These are phyloP conservation scores for Pilasporangium apinafurcum DNA, from an alignment of 352 stramenopile species.

Conservation along the genomic window DNA sequence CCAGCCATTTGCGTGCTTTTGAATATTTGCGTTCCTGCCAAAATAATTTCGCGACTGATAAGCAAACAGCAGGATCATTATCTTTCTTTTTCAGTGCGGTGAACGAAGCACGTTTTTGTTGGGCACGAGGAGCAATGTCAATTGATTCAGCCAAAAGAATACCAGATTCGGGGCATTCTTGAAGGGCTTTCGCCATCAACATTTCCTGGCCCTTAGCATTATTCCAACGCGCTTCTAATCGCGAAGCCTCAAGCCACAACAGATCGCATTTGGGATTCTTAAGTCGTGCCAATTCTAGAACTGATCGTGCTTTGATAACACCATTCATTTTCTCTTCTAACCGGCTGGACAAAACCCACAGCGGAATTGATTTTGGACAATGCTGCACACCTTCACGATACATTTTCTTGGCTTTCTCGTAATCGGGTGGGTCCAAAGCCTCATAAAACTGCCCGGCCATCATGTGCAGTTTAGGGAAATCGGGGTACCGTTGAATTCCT, in stretches of 20 bases:
- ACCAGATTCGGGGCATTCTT: constrained; percentile 95
- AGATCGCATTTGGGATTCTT: constrained; percentile 93
- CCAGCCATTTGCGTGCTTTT: constrained; percentile 97
- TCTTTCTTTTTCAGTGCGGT: constrained; percentile 96
- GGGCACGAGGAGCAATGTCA: constrained; percentile 87
- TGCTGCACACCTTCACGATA: constrained; percentile 90
- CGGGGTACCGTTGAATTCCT: constrained; percentile 86
- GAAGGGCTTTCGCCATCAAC: constrained; percentile 95
- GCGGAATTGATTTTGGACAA: constrained; percentile 88
- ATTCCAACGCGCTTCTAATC: constrained; percentile 87
- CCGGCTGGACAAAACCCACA: constrained; percentile 93
- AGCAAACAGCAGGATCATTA: constrained; percentile 96
- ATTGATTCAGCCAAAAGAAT: constrained; percentile 96
- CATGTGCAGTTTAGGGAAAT: constrained; percentile 96
- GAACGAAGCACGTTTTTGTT: constrained; percentile 95
- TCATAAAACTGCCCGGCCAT: constrained; percentile 95
- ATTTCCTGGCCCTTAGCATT: constrained; percentile 95
- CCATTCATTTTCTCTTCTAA: constrained; percentile 91
- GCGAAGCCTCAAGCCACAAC: constrained; percentile 96
- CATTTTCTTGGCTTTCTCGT: constrained; percentile 84
- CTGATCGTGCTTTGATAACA: constrained; percentile 94
- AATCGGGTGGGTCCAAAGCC: constrained; percentile 33
- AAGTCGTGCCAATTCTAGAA: constrained; percentile 94
- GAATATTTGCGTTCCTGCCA: constrained; percentile 93
- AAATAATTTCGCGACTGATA: constrained; percentile 96